Base-by-base conservation (phyloP, 164 flowering plant species). In the Taxillus chinensis region DNA sequence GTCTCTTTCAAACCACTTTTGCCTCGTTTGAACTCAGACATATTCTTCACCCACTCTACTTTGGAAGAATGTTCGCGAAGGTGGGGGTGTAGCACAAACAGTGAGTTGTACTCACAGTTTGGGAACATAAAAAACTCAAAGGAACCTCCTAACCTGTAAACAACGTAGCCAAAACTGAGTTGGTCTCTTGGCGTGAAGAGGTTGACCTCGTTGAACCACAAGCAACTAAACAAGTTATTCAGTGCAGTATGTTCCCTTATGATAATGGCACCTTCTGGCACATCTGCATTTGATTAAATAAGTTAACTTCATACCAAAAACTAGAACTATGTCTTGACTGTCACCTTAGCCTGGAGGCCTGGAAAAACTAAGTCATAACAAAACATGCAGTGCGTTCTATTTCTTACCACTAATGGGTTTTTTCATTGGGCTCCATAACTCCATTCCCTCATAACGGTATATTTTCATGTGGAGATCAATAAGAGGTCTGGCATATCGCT, bases 121-220 rank as follows among this genome's bases (percentile, higher is more conserved):
- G 91, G 97, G 58, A 95, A 91, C 99, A 95, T 93, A 62, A 66
- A 85, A 70, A 87, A 82, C 71, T 84, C 79, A 81, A 93, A 93
- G 7, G 64, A 48, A 41, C 70, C 80, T 27, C 77, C 75, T 69
- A 95, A 70, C 71, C 96, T 87, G 76, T 91, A 86, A 17, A 84
- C 90, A 11, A 91, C 89, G 51, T 85, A 95, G 7, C 99, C 99
- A 61, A 95, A 95, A 74, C 99, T 91, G 71, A 95, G 80, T 76
- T 95, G 97, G 72, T 95, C 97, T 69, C 97, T 83, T 6, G 99
- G 99, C 5, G 99, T 95, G 69, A 95, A 86, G 55, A 87, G 85
- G 69, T 95, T 62, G 64, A 95, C 99, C 84, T 91, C 97, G 48
- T 91, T 91, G 83, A 91, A 95, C 97, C 99, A 95, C 63, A 95